Conservation (phyloP, 2,329 filamentous ascomycete species). For the Trichoderma endophyticum region DNA sequence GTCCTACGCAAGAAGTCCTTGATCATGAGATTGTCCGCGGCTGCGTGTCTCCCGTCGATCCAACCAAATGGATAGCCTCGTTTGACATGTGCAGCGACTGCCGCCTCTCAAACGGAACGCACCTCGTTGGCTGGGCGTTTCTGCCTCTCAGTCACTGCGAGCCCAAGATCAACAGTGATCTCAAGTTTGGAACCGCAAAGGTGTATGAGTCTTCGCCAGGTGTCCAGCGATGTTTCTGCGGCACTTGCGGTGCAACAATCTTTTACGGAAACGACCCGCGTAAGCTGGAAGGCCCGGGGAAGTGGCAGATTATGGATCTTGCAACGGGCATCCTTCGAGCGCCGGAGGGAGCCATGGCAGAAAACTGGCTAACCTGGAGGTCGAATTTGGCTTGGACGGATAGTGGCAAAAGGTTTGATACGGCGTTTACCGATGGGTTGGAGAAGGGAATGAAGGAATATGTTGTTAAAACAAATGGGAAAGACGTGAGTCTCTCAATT, state of each 20-base stretch:
- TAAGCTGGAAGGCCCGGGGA: conserved; percentile 28
- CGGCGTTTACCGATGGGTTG: conserved; percentile 35
- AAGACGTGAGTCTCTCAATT: conserved; percentile 20
- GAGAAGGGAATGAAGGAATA: conserved; percentile 38
- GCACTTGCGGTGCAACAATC: conserved; percentile 44
- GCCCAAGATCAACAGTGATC: conserved; percentile 36
- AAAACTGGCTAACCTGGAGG: conserved; percentile 47
- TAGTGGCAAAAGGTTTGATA: conserved; percentile 38
- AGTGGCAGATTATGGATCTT: conserved; percentile 39
- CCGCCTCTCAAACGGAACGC: conserved; percentile 41
- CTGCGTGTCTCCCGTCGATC: conserved; percentile 37
- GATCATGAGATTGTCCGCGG: conserved; percentile 30
- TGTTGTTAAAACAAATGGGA: conserved; percentile 36
- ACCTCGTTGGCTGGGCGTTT: conserved; percentile 43
- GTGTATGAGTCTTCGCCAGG: conserved; percentile 39
- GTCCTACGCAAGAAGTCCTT: conserved; percentile 35
- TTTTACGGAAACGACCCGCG: conserved; percentile 34
- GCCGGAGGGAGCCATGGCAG: conserved; percentile 42
- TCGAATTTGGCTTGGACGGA: conserved; percentile 34
- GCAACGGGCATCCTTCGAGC: conserved; percentile 44
- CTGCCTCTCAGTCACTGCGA: conserved; percentile 37
- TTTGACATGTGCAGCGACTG: conserved; percentile 46
- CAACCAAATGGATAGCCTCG: conserved; percentile 41
- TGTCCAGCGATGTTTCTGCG: conserved; percentile 44
- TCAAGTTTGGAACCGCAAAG: conserved; percentile 44